Conservation (phyloP, 2,329 filamentous ascomycete species). For the Verticillium klebahnii region DNA sequence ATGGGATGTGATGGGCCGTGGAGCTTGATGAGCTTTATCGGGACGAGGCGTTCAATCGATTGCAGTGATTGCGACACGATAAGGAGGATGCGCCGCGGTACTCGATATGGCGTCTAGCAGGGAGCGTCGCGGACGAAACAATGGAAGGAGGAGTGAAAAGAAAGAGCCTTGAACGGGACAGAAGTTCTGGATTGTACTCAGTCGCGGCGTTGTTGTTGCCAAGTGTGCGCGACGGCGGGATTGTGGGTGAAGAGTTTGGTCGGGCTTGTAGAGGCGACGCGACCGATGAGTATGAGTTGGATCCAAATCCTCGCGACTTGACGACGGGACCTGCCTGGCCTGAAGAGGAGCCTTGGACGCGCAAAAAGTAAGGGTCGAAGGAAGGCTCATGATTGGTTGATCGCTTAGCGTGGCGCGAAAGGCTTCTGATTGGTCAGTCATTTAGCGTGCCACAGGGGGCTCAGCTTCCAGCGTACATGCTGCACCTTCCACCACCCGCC, state of each 20-base stretch:
- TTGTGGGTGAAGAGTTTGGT: neutral
- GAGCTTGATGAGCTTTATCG: neutral
- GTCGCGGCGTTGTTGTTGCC: neutral
- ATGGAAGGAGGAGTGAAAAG: neutral
- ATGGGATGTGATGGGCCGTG: neutral
- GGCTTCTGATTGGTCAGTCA: neutral
- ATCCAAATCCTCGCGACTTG: neutral
- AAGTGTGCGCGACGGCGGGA: neutral
- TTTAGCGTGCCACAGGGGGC: no score
- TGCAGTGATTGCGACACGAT: neutral
- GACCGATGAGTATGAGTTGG: neutral
- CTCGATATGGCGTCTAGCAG: neutral
- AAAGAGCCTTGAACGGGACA: neutral
- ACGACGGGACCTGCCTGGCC: neutral
- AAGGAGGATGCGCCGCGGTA: neutral
- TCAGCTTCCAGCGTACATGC: no score
- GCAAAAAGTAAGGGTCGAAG: neutral
- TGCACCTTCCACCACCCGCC: no score
- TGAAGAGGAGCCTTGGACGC: neutral
- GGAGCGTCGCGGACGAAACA: neutral
- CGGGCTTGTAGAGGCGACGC: neutral
- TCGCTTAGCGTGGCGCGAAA: neutral
- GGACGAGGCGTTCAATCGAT: neutral
- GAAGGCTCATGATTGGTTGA: neutral
- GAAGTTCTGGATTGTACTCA: neutral